Evolutionary conservation across 1,284 basidiomycete species (phyloP).

Genomic region (Golubevia pallescens): DNA sequence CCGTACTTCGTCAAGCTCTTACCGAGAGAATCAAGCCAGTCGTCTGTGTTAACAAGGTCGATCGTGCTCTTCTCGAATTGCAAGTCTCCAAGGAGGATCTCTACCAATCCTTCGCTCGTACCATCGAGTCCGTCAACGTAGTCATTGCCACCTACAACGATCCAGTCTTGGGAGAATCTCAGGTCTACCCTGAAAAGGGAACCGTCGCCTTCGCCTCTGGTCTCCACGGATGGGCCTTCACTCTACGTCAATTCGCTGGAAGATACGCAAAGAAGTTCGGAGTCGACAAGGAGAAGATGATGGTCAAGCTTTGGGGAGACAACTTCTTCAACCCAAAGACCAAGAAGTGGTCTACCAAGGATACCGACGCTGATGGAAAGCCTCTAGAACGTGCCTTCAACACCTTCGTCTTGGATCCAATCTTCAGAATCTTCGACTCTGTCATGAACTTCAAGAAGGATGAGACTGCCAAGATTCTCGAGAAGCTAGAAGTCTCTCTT

Average conservation of each 20-base stretch:
- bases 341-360: slow-evolving; percentile 65
- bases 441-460: slow-evolving; percentile 66
- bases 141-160: slow-evolving; percentile 65
- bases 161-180: slow-evolving; percentile 61
- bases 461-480: slow-evolving; percentile 61
- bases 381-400: slow-evolving; percentile 65
- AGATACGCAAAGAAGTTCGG: slow-evolving; percentile 65
- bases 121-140: slow-evolving; percentile 65
- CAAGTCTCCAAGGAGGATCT: slow-evolving; percentile 65
- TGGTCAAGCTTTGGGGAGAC: slow-evolving; percentile 65
- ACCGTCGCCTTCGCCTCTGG: slow-evolving; percentile 64
- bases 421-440: slow-evolving; percentile 64
- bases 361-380: slow-evolving; percentile 63
- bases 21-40: slow-evolving; percentile 65
- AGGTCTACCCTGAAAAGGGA: slow-evolving; percentile 65
- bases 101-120: slow-evolving; percentile 63
- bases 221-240: slow-evolving; percentile 65
- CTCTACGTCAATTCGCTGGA: slow-evolving; percentile 62
- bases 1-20: slow-evolving; percentile 63
- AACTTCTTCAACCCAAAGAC: slow-evolving; percentile 66
- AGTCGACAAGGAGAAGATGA: slow-evolving; percentile 65
- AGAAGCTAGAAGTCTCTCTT: slow-evolving; percentile 63
- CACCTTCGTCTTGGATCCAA: slow-evolving; percentile 65
- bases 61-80: slow-evolving; percentile 64
- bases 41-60: slow-evolving; percentile 65